These are phyloP conservation scores for Trichothecium sympodiale DNA, from an alignment of 2,329 filamentous ascomycete genomes.

Conservation along the genomic window DNA sequence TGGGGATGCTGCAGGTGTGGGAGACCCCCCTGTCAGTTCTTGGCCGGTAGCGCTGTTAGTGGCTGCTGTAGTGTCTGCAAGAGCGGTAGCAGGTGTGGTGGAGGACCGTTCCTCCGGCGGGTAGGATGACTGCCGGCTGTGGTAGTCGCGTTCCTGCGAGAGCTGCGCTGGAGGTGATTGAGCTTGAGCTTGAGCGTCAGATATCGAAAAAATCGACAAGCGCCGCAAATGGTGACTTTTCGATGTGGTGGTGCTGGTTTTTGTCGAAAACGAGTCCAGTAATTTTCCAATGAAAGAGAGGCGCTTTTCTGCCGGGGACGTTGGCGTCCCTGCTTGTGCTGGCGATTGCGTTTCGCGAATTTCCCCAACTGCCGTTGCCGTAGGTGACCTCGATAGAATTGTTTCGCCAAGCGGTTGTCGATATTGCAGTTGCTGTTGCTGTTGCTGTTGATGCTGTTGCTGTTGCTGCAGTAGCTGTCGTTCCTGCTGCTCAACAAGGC, in stretches of 20 bases:
- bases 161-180: too few relatives aligned
- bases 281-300: too few relatives aligned
- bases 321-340: conserved; percentile 34
- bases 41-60: background rate
- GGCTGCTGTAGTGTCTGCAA: background rate
- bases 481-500: conserved; percentile 23
- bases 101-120: background rate
- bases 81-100: background rate
- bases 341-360: conserved; percentile 25
- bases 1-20: background rate
- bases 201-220: too few relatives aligned
- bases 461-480: conserved; percentile 21
- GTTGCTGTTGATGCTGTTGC: conserved; percentile 21
- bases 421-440: conserved; percentile 24
- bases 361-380: conserved; percentile 21
- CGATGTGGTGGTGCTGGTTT: too few relatives aligned
- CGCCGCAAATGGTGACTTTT: too few relatives aligned
- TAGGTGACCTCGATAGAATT: conserved; percentile 4
- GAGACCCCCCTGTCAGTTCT: background rate
- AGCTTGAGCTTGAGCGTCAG: too few relatives aligned
- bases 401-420: background rate
- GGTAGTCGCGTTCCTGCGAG: too few relatives aligned
- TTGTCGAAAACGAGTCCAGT: too few relatives aligned
- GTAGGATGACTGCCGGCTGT: too few relatives aligned
- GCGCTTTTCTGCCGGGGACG: too few relatives aligned